Evolutionary conservation across 139 green algal species (phyloP).

Genomic region (Chlamydomonas schloesseri): DNA sequence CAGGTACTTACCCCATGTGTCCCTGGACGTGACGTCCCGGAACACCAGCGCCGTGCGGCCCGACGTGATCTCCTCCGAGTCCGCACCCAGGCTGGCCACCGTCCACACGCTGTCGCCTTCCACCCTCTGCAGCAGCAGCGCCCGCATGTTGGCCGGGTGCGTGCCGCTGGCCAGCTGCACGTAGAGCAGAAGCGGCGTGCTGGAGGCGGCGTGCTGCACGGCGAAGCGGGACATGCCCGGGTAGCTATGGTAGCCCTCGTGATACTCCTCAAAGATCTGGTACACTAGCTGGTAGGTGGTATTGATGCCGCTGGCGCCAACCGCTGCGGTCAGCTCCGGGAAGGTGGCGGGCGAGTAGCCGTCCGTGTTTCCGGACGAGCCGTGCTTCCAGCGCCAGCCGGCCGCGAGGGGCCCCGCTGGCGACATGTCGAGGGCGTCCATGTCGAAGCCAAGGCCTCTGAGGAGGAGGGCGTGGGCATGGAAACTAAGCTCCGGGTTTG

Average conservation of each 20-base stretch:
- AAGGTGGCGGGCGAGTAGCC: background rate
- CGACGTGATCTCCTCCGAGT: background rate
- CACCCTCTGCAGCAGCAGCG: background rate
- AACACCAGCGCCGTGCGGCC: background rate
- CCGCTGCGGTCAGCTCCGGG: background rate
- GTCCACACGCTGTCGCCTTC: slow-evolving; percentile 4
- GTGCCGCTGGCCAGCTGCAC: background rate
- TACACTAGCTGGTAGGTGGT: background rate
- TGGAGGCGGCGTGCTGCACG: background rate
- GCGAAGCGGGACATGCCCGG: background rate
- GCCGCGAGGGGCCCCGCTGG: background rate
- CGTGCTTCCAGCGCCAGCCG: background rate
- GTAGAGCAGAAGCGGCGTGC: background rate
- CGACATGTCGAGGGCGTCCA: background rate
- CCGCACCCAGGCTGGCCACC: background rate
- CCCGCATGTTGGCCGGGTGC: background rate
- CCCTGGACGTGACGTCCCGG: background rate
- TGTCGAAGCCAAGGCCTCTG: background rate
- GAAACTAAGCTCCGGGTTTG: background rate
- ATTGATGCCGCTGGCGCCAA: background rate
- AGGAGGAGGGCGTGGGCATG: background rate
- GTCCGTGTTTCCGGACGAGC: background rate
- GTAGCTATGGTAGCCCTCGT: background rate
- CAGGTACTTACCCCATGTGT: background rate
- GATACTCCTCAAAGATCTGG: background rate